Percentiles rank a stretch among this genome's conserved stretches.
These are phyloP conservation scores for Blastobotrys malaysiensis DNA, from an alignment of 1,139 yeast genomes.

Conservation along the genomic window DNA sequence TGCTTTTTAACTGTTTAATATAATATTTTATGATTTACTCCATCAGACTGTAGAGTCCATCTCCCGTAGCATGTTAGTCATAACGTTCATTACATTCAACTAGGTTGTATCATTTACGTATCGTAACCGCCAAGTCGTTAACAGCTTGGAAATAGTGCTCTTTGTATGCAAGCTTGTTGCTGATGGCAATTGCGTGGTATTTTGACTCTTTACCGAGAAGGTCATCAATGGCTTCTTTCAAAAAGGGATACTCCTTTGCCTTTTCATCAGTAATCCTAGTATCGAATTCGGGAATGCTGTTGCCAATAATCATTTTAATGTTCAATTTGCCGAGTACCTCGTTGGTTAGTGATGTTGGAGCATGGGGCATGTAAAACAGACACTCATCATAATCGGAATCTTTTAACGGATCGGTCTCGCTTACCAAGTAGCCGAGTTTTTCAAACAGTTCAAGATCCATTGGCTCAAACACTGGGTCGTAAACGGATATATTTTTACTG, in stretches of 20 bases:
- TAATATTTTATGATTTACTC: background rate
- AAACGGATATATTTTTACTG: conserved; percentile 40
- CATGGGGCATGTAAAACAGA: conserved; percentile 67
- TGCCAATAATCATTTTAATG: conserved; percentile 38
- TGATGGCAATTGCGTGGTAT: conserved; percentile 11
- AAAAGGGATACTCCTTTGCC: conserved; percentile 21
- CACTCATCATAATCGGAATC: conserved; percentile 15
- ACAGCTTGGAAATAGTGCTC: conserved; percentile 34
- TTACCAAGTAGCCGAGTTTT: conserved; percentile 28
- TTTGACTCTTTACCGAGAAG: conserved; percentile 4
- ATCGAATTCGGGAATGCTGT: conserved; percentile 29
- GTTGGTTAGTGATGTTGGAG: conserved; percentile 57
- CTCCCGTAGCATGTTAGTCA: too few relatives aligned
- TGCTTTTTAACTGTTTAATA: background rate
- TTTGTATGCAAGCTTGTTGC: conserved; percentile 21
- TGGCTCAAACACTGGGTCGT: conserved; percentile 57
- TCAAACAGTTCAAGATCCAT: conserved; percentile 38
- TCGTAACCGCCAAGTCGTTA: conserved; percentile 29
- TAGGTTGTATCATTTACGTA: background rate
- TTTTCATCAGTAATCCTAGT: conserved; percentile 19
- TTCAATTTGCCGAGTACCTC: conserved; percentile 30
- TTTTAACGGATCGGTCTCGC: conserved; percentile 13
- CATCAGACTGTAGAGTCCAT: background rate
- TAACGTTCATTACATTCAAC: background rate
- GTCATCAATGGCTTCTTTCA: conserved; percentile 13